Evolutionary conservation across 352 stramenopile genomes (phyloP).

Genomic region (Pythium plurisporium): DNA sequence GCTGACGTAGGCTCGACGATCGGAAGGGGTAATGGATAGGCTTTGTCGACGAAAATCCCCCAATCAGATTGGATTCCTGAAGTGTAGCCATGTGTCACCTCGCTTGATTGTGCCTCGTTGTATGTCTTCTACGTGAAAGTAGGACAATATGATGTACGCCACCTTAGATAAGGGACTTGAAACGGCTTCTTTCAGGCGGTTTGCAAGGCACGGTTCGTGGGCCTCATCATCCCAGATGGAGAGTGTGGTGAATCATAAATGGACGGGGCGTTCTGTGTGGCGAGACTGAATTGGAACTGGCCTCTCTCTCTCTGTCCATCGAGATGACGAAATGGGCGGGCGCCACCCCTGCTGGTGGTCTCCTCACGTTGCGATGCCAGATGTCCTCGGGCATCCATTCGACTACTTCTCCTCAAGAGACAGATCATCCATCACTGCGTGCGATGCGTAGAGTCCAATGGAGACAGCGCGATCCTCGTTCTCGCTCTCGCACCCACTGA

Average conservation of each 20-base stretch:
- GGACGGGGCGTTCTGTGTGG: background rate
- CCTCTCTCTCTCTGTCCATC: background rate
- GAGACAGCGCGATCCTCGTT: no score
- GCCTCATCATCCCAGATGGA: constrained; percentile 17
- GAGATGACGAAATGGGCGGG: background rate
- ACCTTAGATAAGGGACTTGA: background rate
- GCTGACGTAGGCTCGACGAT: background rate
- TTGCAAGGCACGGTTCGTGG: background rate
- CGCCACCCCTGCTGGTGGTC: no score
- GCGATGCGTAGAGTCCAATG: no score
- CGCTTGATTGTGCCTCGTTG: no score
- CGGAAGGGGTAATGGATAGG: background rate
- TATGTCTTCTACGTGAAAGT: no score
- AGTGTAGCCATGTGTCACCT: constrained; percentile 25
- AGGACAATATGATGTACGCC: background rate
- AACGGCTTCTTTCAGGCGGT: constrained; percentile 3
- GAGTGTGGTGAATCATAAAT: background rate
- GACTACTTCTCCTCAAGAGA: no score
- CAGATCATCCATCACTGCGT: no score
- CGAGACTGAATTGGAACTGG: constrained; percentile 11
- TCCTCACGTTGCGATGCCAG: no score
- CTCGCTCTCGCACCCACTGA: no score
- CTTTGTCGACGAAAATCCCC: background rate
- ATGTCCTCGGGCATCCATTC: no score
- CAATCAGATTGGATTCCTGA: constrained; percentile 3